Evolutionary conservation across 306 rosid genomes (phyloP).

Genomic region (Datisca glomerata): DNA sequence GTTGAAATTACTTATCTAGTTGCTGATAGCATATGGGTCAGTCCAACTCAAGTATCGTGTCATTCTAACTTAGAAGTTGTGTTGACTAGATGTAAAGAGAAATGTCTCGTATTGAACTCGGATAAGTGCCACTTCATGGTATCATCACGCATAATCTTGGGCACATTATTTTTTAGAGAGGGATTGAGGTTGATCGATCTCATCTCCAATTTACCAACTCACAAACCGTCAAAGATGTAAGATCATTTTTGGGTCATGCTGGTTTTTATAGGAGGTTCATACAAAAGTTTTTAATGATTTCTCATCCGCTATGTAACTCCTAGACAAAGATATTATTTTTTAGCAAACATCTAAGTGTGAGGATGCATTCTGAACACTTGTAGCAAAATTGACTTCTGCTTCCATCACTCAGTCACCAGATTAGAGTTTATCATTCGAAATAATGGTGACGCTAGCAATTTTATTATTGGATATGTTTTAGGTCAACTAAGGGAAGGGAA

Average conservation of each 20-base stretch:
- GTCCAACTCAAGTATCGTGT: neutral
- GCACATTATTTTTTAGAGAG: neutral
- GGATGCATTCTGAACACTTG: too few species aligned
- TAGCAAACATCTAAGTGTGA: neutral
- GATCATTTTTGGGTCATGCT: neutral
- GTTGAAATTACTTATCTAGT: slow-evolving; percentile 1
- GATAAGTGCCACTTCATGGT: too few species aligned
- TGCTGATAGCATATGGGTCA: neutral
- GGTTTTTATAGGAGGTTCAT: neutral
- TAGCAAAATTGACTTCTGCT: too few species aligned
- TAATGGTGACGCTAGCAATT: neutral
- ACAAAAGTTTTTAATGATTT: neutral
- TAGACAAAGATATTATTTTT: neutral
- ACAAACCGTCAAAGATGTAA: neutral
- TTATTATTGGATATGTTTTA: neutral
- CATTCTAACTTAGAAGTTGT: neutral
- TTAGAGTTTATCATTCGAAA: too few species aligned
- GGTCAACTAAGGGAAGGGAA: neutral
- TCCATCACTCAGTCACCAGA: too few species aligned
- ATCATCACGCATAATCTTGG: neutral
- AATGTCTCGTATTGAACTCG: neutral
- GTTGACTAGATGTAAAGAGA: neutral
- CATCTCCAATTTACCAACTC: neutral
- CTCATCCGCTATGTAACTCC: neutral
- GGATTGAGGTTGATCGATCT: neutral